A percentile compares a stretch with the other conserved stretches of the same genome.
phyloP scores from a whole-genome alignment of 805 yeast species.

The Nakazawaea populi region DNA sequence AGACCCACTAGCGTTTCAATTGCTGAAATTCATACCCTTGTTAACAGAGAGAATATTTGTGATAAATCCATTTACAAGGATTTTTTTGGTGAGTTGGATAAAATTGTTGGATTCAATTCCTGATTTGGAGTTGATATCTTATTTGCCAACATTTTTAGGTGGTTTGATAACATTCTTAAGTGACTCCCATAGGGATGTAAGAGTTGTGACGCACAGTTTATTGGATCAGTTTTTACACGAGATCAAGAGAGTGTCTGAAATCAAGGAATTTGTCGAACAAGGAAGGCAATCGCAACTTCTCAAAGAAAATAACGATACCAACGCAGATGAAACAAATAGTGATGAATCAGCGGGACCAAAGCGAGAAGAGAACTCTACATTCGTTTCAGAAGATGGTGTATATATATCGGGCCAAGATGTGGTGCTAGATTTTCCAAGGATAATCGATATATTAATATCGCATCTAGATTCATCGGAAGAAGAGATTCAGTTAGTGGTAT shows the following conservation, averaged over 20 bases:
- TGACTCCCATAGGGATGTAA: constrained; percentile 80
- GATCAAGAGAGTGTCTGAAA: constrained; percentile 67
- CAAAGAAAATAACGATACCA: constrained; percentile 18
- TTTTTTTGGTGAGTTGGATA: constrained; percentile 91
- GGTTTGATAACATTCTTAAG: constrained; percentile 76
- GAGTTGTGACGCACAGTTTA: constrained; percentile 77
- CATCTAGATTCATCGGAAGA: constrained; percentile 69
- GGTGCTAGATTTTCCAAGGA: constrained; percentile 69
- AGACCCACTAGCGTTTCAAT: constrained; percentile 67
- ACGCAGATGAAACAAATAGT: constrained; percentile 19
- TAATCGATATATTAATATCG: constrained; percentile 76
- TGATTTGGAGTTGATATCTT: constrained; percentile 79
- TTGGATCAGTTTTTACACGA: constrained; percentile 74
- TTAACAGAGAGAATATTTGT: constrained; percentile 87
- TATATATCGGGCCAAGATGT: constrained; percentile 79
- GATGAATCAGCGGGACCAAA: constrained; percentile 17
- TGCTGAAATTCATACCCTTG: constrained; percentile 87
- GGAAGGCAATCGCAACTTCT: constrained; percentile 13
- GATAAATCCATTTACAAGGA: constrained; percentile 86
- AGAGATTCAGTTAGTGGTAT: constrained; percentile 72
- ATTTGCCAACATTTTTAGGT: constrained; percentile 83
- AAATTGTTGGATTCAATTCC: constrained; percentile 91
- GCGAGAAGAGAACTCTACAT: constrained; percentile 2
- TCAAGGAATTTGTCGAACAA: constrained; percentile 46
- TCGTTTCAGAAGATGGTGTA: constrained; percentile 39